These are phyloP conservation scores for Incumbomyces lentus DNA, from an alignment of 2,329 filamentous ascomycete species.

Conservation along the genomic window DNA sequence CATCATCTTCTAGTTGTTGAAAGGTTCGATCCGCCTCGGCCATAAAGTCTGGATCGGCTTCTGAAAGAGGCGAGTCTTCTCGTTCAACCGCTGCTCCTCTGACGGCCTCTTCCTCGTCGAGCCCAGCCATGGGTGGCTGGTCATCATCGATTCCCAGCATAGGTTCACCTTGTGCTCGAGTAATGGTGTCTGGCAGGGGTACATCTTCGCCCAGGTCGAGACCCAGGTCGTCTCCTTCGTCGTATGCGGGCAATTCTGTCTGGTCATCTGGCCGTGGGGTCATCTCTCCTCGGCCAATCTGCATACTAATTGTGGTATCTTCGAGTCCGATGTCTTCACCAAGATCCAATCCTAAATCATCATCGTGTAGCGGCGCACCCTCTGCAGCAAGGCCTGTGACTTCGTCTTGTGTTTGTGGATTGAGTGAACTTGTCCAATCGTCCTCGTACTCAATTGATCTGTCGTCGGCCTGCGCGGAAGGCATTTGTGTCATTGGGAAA, in stretches of 20 bases:
- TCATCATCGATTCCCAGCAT: slow-evolving; percentile 47
- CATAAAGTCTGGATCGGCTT: slow-evolving; percentile 40
- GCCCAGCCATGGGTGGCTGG: slow-evolving; percentile 26
- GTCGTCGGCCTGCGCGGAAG: slow-evolving; percentile 37
- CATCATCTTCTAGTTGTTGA: slow-evolving; percentile 39
- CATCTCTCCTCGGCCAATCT: slow-evolving; percentile 81
- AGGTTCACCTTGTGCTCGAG: slow-evolving; percentile 49
- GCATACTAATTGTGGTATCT: slow-evolving; percentile 58
- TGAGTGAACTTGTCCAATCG: slow-evolving; percentile 65
- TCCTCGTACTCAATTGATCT: slow-evolving; percentile 28
- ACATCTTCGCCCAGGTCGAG: slow-evolving; percentile 41
- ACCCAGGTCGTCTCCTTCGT: slow-evolving; percentile 44
- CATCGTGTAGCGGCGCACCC: slow-evolving; percentile 46
- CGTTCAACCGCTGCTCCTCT: slow-evolving; percentile 25
- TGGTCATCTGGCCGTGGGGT: slow-evolving; percentile 57
- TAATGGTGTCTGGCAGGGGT: slow-evolving; percentile 33
- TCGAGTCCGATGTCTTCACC: slow-evolving; percentile 57
- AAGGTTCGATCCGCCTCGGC: slow-evolving; percentile 56
- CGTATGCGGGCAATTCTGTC: slow-evolving; percentile 48
- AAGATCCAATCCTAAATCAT: slow-evolving; percentile 65
- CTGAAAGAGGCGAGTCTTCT: slow-evolving; percentile 44
- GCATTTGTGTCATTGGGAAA: slow-evolving; percentile 67
- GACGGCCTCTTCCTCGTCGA: slow-evolving; percentile 42
- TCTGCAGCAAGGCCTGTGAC: slow-evolving; percentile 45
- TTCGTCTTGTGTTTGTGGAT: slow-evolving; percentile 52